Evolutionary conservation across 163 green algal genomes (phyloP), one percentile per base, ranked within the genome.

Genomic region (Scenedesmus sp.): DNA sequence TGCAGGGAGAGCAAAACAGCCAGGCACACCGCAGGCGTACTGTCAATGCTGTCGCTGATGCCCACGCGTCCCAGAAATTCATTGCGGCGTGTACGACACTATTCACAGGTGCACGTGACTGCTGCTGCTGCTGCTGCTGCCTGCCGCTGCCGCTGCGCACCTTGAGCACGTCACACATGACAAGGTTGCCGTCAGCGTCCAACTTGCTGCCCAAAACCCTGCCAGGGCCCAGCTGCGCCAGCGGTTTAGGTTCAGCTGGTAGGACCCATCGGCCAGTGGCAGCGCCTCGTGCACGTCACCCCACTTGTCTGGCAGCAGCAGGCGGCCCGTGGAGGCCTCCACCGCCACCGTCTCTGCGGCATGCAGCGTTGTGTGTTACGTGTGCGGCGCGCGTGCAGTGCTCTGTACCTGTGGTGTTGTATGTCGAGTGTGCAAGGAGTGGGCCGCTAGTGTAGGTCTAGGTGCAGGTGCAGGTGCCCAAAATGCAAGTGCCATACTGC

Each of bases 241-340:
- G 35, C 22, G 88, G 88, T 43, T 22, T n/a, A 33, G 61, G 65
- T 78, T 53, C 0, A 92, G 81, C 40, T 16, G 43, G 35, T 89
- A 88, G 9, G 16, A 37, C 6, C 61, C 88, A 44, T 61, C 13
- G 2, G 61, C 20, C 73, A 78, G 44, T 12, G 24, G 20, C 9
- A 33, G 72, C 33, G 84, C 94, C 24, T 83, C 73, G 79, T 73
- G 88, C 40, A 96, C 70, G 2, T 92, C 83, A 42, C 94, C 95
- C 42, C 82, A 96, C 78, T 95, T 95, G 90, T 98, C 96, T 3
- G 95, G 76, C 78, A 97, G 88, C 70, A 96, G 30, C 13, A 93
- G 73, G 12, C 33, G 84, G 70, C 92, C 93, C 18, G 95, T 93
- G 10, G 43, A 18, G 0, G 65, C 10, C 1, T 79, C 86, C 10